Conservation (phyloP, 2,329 filamentous ascomycete species). For the Fusarium sp. region DNA sequence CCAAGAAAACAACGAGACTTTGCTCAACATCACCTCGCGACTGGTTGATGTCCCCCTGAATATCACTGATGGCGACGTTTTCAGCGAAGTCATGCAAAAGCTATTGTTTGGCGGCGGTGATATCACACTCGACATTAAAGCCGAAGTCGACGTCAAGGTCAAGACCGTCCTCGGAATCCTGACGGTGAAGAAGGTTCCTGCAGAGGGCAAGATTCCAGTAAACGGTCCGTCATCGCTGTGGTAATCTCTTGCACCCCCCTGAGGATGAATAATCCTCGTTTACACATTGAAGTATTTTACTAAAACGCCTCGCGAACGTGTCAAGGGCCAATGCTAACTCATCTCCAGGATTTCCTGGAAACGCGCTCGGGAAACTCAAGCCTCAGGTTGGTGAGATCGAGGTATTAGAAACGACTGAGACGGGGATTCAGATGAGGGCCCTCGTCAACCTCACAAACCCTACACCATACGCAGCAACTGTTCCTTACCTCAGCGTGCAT, state of each 20-base stretch:
- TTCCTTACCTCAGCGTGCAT: constrained; percentile 86
- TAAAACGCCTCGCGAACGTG: constrained; percentile 46
- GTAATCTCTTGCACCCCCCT: constrained; percentile 50
- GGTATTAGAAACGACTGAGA: constrained; percentile 78
- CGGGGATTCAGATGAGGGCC: constrained; percentile 78
- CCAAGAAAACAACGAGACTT: constrained; percentile 68
- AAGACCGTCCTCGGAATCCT: constrained; percentile 85
- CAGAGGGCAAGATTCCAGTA: constrained; percentile 86
- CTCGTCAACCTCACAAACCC: constrained; percentile 90
- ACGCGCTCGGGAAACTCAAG: constrained; percentile 61
- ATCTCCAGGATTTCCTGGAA: constrained; percentile 69
- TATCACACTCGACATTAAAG: constrained; percentile 80
- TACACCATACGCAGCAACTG: constrained; percentile 82
- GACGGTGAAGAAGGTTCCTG: constrained; percentile 85
- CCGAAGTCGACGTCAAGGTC: constrained; percentile 85
- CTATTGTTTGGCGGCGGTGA: constrained; percentile 80
- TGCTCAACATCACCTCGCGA: constrained; percentile 79
- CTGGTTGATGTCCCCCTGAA: constrained; percentile 85
- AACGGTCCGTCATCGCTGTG: constrained; percentile 85
- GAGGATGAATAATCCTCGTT: constrained; percentile 46
- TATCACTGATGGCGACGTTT: constrained; percentile 83
- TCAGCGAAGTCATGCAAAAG: constrained; percentile 83
- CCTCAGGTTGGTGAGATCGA: constrained; percentile 79
- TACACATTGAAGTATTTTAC: constrained; percentile 50
- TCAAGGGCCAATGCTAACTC: constrained; percentile 52